A percentile compares a stretch with the other conserved stretches of the same genome.
Conservation (phyloP, 495 filamentous ascomycete species). For the Bacidia gigantensis region DNA sequence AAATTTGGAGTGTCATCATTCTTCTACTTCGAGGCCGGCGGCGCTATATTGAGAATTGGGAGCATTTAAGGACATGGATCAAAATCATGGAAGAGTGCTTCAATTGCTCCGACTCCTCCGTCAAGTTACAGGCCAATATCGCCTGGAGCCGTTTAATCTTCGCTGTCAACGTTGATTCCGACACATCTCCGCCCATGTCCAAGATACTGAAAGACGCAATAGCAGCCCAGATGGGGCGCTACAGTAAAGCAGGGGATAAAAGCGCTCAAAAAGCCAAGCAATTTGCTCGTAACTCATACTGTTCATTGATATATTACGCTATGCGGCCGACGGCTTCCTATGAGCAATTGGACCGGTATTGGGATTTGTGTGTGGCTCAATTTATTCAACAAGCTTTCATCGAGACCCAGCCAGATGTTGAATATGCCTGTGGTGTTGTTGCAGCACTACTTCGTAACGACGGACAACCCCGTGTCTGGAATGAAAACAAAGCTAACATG, state of each 20-base stretch:
- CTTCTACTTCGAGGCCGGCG: conserved; percentile 55
- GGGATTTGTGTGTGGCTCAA: conserved; percentile 59
- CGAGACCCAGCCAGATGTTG: conserved; percentile 23
- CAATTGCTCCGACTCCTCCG: conserved; percentile 58
- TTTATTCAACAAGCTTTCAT: conserved; percentile 27
- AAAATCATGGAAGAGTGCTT: conserved; percentile 68
- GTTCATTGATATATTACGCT: conserved; percentile 73
- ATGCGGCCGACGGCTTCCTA: conserved; percentile 53
- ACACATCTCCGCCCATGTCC: conserved; percentile 43
- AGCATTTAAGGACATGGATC: conserved; percentile 57
- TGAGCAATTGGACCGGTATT: conserved; percentile 56
- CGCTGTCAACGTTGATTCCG: conserved; percentile 45
- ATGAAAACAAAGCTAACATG: conserved; percentile 51
- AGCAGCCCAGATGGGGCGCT: conserved; percentile 52
- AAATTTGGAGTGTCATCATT: conserved; percentile 74
- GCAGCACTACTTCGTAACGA: conserved; percentile 41
- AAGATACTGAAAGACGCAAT: conserved; percentile 58
- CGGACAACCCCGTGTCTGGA: conserved; percentile 53
- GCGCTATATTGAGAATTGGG: conserved; percentile 55
- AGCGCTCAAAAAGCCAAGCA: conserved; percentile 42
- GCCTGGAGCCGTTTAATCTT: conserved; percentile 79
- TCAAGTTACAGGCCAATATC: conserved; percentile 60
- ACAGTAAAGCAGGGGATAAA: conserved; percentile 34
- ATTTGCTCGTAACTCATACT: conserved; percentile 52
- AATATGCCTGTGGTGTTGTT: conserved; percentile 50